Base-by-base conservation (phyloP, 2,329 filamentous ascomycete genomes). In the Onygenales sp. region DNA sequence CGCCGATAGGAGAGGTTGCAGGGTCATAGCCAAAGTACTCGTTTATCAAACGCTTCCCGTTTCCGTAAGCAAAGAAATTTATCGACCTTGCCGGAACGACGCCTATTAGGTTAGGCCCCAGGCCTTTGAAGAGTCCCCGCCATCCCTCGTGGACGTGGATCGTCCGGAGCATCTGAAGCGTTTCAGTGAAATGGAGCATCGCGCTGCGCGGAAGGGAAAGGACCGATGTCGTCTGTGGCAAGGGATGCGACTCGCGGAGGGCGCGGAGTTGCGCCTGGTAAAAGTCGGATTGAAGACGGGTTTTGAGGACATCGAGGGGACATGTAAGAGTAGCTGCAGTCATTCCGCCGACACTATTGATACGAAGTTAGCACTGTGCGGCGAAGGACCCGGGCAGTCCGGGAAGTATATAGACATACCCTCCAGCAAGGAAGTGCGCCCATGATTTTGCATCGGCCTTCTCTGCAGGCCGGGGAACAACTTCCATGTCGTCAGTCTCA, bases 31-130 rank as follows among this genome's bases (percentile, higher is more conserved):
- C 53, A 66, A 88, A 83, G 62, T 85, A 79, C 50, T 89, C 79
- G 31, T 86, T 84, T 56, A 94, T 84, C 47, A 94, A 74, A 35
- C 86, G 79, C 74, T 97, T 97, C 60, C 89, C 86, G 66, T 95
- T 97, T 50, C 89, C 89, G 67, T 96, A 95, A 11, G 89, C 84
- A 73, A 85, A 95, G 69, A 97, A 97, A 70, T 94, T 95, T 72
- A 96, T 96, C 51, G 87, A 85, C 56, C 90, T 80, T 14, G 91
- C 91, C 1, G 91, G 91, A 7, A 96, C 86, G 2, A 95, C 90
- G 54, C 92, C 91, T 7, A 93, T 78, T 7, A 96, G 77, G 69
- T 95, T 96, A 0, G 92, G 91, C 0, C 90, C 91, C 3, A 97
- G 78, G 21, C 92, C 92, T 68, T 95, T 95, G 78, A 96, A 97